Percentiles rank a stretch among this genome's conserved stretches.
phyloP scores from a whole-genome alignment of 139 green algal species.

The Chlorella sp. region DNA sequence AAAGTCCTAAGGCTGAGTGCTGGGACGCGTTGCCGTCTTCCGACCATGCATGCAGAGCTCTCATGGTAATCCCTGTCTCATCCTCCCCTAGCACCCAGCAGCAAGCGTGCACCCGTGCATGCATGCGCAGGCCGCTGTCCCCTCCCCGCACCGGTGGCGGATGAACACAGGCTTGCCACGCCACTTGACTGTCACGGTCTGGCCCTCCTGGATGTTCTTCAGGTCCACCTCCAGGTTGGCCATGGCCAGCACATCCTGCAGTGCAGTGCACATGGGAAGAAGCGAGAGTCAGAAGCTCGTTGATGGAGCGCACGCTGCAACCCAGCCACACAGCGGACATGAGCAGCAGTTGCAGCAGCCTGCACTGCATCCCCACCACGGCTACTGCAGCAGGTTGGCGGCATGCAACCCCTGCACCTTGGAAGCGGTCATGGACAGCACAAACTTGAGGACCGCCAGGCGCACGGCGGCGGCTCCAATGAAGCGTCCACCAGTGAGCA shows the following conservation, averaged over 20 bases:
- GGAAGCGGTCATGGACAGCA: constrained; percentile 92
- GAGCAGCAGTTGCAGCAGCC: too few species aligned
- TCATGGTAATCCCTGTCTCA: too few species aligned
- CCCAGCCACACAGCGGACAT: too few species aligned
- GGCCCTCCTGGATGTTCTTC: constrained; percentile 82
- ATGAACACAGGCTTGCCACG: constrained; percentile 99
- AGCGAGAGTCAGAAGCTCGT: too few species aligned
- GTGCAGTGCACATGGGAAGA: constrained; percentile 7
- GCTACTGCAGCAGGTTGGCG: too few species aligned
- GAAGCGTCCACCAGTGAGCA: constrained; percentile 97
- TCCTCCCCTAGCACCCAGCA: background rate
- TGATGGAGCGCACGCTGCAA: too few species aligned
- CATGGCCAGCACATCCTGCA: constrained; percentile 91
- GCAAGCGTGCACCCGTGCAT: background rate
- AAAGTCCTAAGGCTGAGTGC: background rate
- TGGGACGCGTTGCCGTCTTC: background rate
- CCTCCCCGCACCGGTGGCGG: constrained; percentile 53
- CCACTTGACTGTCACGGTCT: constrained; percentile 99
- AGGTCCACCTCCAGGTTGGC: constrained; percentile 96
- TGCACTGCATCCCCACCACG: too few species aligned
- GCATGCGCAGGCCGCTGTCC: background rate
- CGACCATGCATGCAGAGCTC: too few species aligned
- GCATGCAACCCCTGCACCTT: background rate
- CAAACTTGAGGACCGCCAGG: constrained; percentile 96
- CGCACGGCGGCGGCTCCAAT: constrained; percentile 97